Conservation (phyloP, 2,329 filamentous ascomycete species). For the Fusarium newnesense region DNA sequence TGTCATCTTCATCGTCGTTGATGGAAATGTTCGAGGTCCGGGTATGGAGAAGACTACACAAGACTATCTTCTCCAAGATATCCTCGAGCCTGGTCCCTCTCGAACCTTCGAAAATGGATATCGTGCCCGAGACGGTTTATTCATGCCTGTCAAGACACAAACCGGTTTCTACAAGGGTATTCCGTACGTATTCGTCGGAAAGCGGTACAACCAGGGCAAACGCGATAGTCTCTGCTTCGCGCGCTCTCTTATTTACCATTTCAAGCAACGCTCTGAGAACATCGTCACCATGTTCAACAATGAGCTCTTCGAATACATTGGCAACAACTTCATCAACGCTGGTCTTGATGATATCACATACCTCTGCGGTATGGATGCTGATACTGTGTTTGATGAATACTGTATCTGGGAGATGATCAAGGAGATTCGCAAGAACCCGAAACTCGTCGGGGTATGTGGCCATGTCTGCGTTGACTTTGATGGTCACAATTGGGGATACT, state of each 20-base stretch:
- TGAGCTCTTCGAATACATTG: constrained; percentile 55
- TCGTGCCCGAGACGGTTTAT: constrained; percentile 56
- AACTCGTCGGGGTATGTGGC: constrained; percentile 59
- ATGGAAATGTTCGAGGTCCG: constrained; percentile 58
- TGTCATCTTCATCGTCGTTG: constrained; percentile 59
- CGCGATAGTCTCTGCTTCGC: constrained; percentile 61
- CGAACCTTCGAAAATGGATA: constrained; percentile 55
- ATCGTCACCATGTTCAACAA: constrained; percentile 59
- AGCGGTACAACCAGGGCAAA: constrained; percentile 61
- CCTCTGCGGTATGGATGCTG: constrained; percentile 60
- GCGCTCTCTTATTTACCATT: constrained; percentile 60
- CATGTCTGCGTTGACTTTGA: constrained; percentile 60
- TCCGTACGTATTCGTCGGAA: constrained; percentile 60
- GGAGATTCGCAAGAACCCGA: constrained; percentile 55
- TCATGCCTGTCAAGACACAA: constrained; percentile 58
- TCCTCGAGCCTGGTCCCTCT: constrained; percentile 51
- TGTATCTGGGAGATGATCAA: constrained; percentile 58
- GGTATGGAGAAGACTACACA: constrained; percentile 61
- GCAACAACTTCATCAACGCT: constrained; percentile 51
- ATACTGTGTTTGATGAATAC: constrained; percentile 57
- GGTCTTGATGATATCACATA: constrained; percentile 55
- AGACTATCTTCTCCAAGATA: constrained; percentile 58
- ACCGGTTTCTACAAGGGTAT: constrained; percentile 57
- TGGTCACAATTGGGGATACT: constrained; percentile 53
- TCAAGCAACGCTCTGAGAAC: constrained; percentile 54